Conservation (phyloP, 75 land plant species). For the Gnetum montanum region DNA sequence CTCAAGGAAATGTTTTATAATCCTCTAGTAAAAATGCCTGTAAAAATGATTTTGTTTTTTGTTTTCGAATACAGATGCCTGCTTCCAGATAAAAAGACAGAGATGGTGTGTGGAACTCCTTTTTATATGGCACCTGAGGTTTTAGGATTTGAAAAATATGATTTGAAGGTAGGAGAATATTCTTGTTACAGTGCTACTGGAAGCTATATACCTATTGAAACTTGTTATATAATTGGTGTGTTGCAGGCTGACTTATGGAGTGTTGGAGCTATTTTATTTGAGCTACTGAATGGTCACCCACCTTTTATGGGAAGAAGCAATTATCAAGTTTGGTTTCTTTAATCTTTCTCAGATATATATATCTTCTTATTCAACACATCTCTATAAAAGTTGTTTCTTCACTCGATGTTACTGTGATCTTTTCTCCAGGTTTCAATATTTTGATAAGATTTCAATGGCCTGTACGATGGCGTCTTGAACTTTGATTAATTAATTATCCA, state of each 20-base stretch:
- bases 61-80: not conserved
- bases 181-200: not conserved
- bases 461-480: not conserved
- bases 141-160: constrained; percentile 48
- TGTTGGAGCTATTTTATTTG: constrained; percentile 41
- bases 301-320: constrained; percentile 37
- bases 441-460: not conserved
- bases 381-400: not conserved
- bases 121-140: constrained; percentile 74
- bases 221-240: not conserved
- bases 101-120: constrained; percentile 53
- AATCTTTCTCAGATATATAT: not conserved
- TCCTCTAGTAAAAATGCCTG: no score
- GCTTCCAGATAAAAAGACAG: constrained; percentile 26
- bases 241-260: constrained; percentile 53
- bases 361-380: no score
- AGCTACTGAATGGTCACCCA: constrained; percentile 45
- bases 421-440: not conserved
- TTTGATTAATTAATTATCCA: not conserved
- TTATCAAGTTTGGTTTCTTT: constrained; percentile 20
- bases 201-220: not conserved
- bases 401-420: not conserved
- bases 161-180: constrained; percentile 29
- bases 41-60: no score
- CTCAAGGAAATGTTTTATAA: no score